Base-by-base conservation (phyloP, 2,329 filamentous ascomycete genomes). In the Macrophomina phaseolina region DNA sequence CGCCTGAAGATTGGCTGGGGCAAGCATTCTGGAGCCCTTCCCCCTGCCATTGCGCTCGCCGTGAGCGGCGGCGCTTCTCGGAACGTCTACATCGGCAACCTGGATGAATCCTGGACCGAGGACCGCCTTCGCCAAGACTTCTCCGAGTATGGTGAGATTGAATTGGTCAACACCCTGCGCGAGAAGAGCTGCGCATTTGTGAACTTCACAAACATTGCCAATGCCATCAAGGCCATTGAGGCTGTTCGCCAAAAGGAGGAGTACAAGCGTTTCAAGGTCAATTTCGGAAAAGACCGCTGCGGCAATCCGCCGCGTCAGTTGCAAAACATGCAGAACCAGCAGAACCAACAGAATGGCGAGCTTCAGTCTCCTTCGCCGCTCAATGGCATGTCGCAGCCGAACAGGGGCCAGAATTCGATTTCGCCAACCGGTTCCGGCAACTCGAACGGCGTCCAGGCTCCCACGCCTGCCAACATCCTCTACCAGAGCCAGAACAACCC, bases 171-270 rank as follows among this genome's bases (percentile, higher is more conserved):
- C 81, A 92, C 95, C 16, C 84, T 99, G 68, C 90, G 95, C 64
- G 95, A 99, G 85, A 99, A 99, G 89, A 97, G 94, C 83, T 99
- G 95, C 79, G 95, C 95, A 0, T 99, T 99, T 78, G 95, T 99
- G 78, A 99, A 99, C 83, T 99, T 99, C 79, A 99, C 95, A 77
- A 99, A 99, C 82, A 99, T 99, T 77, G 95, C 95, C 76, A 99
- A 99, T 74, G 95, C 95, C 61, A 99, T 99, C 85, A 99, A 99
- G 84, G 95, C 95, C 0, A 99, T 99, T 71, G 95, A 99, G 81
- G 95, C 94, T 28, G 89, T 99, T 70, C 89, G 95, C 67, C 91
- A 93, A 75, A 93, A 94, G 76, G 95, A 98, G 51, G 95, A 99
- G 76, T 99, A 99, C 85, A 92, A 90, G 81, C 89, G 95, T 74